A percentile compares a stretch with the other conserved stretches of the same genome.
phyloP scores from a whole-genome alignment of 2,329 filamentous ascomycete species.

The Phoma herbarum region DNA sequence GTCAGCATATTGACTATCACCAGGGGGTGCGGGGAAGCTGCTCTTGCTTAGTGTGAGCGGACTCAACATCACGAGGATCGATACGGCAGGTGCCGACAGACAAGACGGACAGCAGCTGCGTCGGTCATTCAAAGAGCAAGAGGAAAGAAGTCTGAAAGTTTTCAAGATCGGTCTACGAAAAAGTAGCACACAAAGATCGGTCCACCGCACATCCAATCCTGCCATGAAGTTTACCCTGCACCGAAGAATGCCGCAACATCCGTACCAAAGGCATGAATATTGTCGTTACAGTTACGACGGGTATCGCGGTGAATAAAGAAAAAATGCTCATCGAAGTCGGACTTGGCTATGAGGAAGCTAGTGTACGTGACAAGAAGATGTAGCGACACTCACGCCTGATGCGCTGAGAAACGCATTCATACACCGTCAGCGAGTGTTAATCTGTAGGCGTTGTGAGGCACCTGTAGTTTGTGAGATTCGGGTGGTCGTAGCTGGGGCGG shows the following conservation, averaged over 20 bases:
- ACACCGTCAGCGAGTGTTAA: not conserved
- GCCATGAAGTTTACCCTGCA: not conserved
- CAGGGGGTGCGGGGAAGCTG: no score
- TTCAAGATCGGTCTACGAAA: not conserved
- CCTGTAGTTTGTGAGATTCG: not conserved
- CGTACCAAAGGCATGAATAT: slow-evolving; percentile 1
- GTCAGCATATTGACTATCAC: no score
- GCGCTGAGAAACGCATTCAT: slow-evolving; percentile 4
- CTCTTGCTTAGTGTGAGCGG: not conserved
- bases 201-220: not conserved
- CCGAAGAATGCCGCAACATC: not conserved
- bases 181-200: not conserved
- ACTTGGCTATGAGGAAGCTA: not conserved
- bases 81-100: not conserved
- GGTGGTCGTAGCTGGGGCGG: not conserved
- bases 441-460: slow-evolving; percentile 9
- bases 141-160: not conserved
- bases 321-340: not conserved
- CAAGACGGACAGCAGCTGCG: not conserved
- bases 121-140: not conserved
- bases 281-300: not conserved
- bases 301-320: not conserved
- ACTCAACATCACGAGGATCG: not conserved
- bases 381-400: slow-evolving; percentile 7
- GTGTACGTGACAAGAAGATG: slow-evolving; percentile 6